Conservation (phyloP, 78 protist species). For the Dictyostelium brefeldianum region DNA sequence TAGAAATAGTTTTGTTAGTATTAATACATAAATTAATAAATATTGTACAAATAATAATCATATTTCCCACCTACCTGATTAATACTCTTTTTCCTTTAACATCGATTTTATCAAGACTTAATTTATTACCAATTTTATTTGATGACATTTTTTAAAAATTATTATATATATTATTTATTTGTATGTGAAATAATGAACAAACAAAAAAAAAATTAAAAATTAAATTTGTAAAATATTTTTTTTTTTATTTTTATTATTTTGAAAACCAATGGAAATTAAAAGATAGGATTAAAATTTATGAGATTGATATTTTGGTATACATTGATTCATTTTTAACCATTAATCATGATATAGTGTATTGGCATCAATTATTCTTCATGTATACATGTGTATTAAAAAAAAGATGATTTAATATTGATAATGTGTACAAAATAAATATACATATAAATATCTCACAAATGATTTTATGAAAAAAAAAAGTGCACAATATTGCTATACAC, state of each 20-base stretch:
- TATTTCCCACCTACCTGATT: constrained; percentile 88
- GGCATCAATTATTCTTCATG: too few species aligned
- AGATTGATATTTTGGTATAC: too few species aligned
- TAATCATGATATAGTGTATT: not conserved
- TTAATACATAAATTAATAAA: not conserved
- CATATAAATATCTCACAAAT: too few species aligned
- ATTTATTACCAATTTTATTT: constrained; percentile 85
- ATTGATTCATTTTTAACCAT: too few species aligned
- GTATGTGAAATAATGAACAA: not conserved
- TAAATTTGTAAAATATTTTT: not conserved
- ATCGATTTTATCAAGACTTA: constrained; percentile 80
- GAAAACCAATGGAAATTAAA: not conserved
- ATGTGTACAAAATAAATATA: too few species aligned
- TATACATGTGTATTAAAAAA: too few species aligned
- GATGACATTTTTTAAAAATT: constrained; percentile 57
- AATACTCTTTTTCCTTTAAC: constrained; percentile 93
- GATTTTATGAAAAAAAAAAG: too few species aligned
- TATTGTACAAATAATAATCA: not conserved
- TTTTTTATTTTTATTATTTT: constrained; percentile 11
- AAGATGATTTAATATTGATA: too few species aligned
- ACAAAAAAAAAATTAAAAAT: not conserved
- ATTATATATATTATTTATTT: not conserved
- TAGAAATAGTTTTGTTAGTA: not conserved
- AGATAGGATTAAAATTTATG: not conserved
- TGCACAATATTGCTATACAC: too few species aligned